These are phyloP conservation scores for Kazachstania sp. DNA, from an alignment of 1,139 yeast species.

Conservation along the genomic window DNA sequence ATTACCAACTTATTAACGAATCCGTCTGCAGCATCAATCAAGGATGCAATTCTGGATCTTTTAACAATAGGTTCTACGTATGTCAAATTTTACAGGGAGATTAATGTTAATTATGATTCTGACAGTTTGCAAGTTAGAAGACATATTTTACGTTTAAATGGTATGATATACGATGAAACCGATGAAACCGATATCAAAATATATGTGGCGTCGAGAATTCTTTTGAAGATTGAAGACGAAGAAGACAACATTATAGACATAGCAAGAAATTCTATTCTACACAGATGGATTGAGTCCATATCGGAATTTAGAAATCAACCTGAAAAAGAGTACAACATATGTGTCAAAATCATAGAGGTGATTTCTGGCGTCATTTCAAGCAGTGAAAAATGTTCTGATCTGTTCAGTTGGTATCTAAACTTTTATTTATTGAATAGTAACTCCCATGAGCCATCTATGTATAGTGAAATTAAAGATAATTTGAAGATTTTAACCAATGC, in stretches of 20 bases:
- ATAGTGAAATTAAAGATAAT: conserved; percentile 17
- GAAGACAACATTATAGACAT: conserved; percentile 49
- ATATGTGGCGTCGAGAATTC: conserved; percentile 42
- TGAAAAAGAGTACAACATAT: conserved; percentile 14
- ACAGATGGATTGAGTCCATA: conserved; percentile 38
- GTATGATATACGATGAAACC: conserved; percentile 40
- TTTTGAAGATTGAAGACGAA: conserved; percentile 58
- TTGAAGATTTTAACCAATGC: conserved; percentile 23
- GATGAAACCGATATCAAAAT: conserved; percentile 32
- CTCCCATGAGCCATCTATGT: conserved; percentile 18
- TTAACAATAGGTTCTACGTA: conserved; percentile 39
- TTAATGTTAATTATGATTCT: conserved; percentile 40
- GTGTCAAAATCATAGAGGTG: conserved; percentile 26
- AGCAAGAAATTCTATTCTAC: conserved; percentile 37
- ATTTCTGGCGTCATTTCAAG: conserved; percentile 35
- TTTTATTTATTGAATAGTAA: conserved; percentile 34
- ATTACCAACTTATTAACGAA: conserved; percentile 48
- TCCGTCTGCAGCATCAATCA: conserved; percentile 60
- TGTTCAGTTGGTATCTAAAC: conserved; percentile 40
- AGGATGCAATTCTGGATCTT: conserved; percentile 69
- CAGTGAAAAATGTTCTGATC: conserved; percentile 34
- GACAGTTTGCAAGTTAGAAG: conserved; percentile 58
- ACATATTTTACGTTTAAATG: conserved; percentile 48
- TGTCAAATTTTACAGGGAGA: conserved; percentile 43
- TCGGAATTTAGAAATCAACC: conserved; percentile 8